Conservation (phyloP, 1,284 basidiomycete genomes). For the Coniophora puteana region DNA sequence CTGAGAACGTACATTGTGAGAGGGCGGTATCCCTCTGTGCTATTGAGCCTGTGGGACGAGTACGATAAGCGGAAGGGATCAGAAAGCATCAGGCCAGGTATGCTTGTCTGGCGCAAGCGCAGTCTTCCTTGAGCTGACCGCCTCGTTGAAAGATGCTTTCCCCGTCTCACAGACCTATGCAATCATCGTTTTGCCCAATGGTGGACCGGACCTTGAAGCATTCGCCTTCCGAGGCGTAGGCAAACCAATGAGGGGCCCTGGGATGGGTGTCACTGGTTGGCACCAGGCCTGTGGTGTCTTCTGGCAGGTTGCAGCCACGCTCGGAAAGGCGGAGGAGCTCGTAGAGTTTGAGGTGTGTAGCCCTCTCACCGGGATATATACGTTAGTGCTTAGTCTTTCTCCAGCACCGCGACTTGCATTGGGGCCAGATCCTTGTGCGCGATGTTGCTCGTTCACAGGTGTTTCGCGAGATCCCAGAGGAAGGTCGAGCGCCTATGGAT, state of each 20-base stretch:
- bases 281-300: constrained; percentile 84
- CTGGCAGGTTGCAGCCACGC: constrained; percentile 81
- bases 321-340: constrained; percentile 76
- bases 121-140: constrained; percentile 9
- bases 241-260: too few species aligned
- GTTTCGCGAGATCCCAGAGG: constrained; percentile 26
- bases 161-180: constrained; percentile 76
- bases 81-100: constrained; percentile 86
- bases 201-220: constrained; percentile 85
- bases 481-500: constrained; percentile 51
- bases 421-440: constrained; percentile 94
- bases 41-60: constrained; percentile 86
- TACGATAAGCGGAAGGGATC: constrained; percentile 72
- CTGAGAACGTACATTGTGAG: constrained; percentile 81
- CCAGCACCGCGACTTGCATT: constrained; percentile 95
- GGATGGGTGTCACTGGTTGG: constrained; percentile 65
- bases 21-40: constrained; percentile 76
- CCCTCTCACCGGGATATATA: not conserved
- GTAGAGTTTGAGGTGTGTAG: constrained; percentile 80
- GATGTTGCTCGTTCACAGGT: constrained; percentile 32
- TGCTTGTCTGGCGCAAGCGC: constrained; percentile 8
- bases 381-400: not conserved
- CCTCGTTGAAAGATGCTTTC: constrained; percentile 59
- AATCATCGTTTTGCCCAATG: constrained; percentile 86
- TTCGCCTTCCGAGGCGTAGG: constrained; percentile 54